Evolutionary conservation across 192 early-diverging fungal genomes (phyloP), one percentile per base, ranked within the genome.

Genomic region (Backusella sp.): DNA sequence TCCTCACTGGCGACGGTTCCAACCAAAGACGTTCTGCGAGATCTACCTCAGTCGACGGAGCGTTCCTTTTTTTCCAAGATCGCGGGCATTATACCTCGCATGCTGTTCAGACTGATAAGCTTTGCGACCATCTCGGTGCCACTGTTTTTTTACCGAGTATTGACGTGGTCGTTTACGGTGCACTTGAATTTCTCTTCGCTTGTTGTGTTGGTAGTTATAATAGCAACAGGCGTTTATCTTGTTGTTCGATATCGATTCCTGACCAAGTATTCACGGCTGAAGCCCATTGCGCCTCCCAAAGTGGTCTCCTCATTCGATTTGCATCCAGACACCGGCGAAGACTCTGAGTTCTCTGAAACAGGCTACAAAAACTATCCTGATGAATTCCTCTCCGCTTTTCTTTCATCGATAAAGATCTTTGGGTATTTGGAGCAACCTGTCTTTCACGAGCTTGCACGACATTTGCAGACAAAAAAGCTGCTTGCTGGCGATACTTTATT

Each of bases 341-440:
- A 90, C 23, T 81, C 89, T 23, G 84, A 88, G 28, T 79, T 73
- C n/a, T 37, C 53, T 46, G 75, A 80, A 65, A 42, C 70, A 4
- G 75, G 80, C n/a, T 65, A 80, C 26, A 76, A 85, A 56, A 80
- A 79, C 65, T 88, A 88, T 66, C 86, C 91, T 11, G 92, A 94
- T 73, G 94, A 95, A 74, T 93, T 95, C 75, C 84, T 95, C 49
- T 88, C 88, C 62, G 93, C 90, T 0, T 97, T 97, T 79, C 84
- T 97, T 76, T 91, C 90, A 7, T 90, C 86, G 19, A 97, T 97
- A 83, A 96, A 95, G 82, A 93, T 98, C 8, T 99, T 99, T 90
- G 97, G 97, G 0, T 99, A 98, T 80, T 88, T 99, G 14, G 98
- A 99, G 67, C 87, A 95, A 74, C 94, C 94, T 1, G 96, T 99